Percentiles rank a stretch among this genome's conserved stretches.
Evolutionary conservation across 805 yeast species (phyloP).

Genomic region (Candida nonsorbophila): DNA sequence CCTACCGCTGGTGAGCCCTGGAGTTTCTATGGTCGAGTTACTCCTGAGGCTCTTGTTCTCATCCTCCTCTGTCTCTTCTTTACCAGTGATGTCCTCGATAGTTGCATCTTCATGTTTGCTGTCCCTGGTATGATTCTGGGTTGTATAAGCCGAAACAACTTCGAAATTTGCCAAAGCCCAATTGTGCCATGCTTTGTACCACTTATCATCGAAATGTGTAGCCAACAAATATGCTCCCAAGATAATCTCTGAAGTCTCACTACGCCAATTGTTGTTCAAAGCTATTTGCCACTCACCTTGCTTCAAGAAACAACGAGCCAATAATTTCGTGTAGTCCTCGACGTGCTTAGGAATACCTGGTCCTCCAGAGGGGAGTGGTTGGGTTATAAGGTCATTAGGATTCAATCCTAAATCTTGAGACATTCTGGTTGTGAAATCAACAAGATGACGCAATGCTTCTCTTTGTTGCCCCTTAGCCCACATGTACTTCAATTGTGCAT

Average conservation of each 20-base stretch:
- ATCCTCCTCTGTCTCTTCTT: conserved; percentile 14
- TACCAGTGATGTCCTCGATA: conserved; percentile 2
- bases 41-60: conserved; percentile 4
- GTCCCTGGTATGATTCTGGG: conserved; percentile 17
- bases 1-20: conserved; percentile 15
- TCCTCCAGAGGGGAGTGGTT: conserved; percentile 69
- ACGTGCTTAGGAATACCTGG: conserved; percentile 73
- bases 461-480: conserved; percentile 92
- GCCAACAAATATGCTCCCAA: conserved; percentile 90
- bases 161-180: conserved; percentile 99
- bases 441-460: conserved; percentile 80
- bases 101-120: conserved; percentile 6
- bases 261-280: conserved; percentile 73
- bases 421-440: conserved; percentile 87
- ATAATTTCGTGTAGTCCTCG: conserved; percentile 73
- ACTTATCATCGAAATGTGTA: conserved; percentile 84
- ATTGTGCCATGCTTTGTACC: conserved; percentile 99
- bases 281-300: conserved; percentile 99
- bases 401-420: conserved; percentile 83
- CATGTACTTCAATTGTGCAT: conserved; percentile 93
- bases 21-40: conserved; percentile 11
- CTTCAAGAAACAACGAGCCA: conserved; percentile 91
- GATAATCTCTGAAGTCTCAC: conserved; percentile 72
- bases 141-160: conserved; percentile 64
- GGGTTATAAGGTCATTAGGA: conserved; percentile 82